These are phyloP conservation scores for Ceratocystis eucalypticola DNA, from an alignment of 2,329 filamentous ascomycete species.

Conservation along the genomic window DNA sequence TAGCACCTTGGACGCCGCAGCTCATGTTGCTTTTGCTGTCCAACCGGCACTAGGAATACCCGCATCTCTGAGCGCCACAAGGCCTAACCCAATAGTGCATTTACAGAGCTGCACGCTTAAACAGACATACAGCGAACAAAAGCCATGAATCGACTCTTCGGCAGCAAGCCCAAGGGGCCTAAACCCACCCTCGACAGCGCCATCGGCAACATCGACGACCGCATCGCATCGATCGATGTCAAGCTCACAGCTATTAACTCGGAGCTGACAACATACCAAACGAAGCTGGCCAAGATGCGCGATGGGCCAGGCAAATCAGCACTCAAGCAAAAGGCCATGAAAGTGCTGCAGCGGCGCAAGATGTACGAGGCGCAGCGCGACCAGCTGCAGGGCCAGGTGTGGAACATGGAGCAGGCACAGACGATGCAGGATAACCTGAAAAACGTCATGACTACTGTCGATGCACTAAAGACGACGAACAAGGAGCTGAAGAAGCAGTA, in stretches of 20 bases:
- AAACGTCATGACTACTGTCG: slow-evolving; percentile 96
- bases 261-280: slow-evolving; percentile 77
- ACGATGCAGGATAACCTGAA: slow-evolving; percentile 99
- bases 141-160: slow-evolving; percentile 89
- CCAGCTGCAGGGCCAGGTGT: slow-evolving; percentile 84
- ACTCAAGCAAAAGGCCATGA: slow-evolving; percentile 86
- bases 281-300: slow-evolving; percentile 81
- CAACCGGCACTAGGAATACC: background rate
- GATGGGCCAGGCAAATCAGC: slow-evolving; percentile 88
- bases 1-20: too few species aligned
- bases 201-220: slow-evolving; percentile 71
- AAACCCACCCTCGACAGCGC: slow-evolving; percentile 79
- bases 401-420: slow-evolving; percentile 98
- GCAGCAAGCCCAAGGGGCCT: slow-evolving; percentile 69
- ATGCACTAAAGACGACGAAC: slow-evolving; percentile 93
- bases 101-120: too few species aligned
- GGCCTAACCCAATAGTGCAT: background rate
- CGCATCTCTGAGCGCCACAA: background rate
- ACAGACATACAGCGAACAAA: background rate
- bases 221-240: slow-evolving; percentile 79
- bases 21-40: too few species aligned
- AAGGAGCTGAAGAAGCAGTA: slow-evolving; percentile 89
- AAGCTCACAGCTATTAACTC: slow-evolving; percentile 87
- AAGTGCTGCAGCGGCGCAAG: slow-evolving; percentile 83
- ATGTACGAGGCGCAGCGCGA: slow-evolving; percentile 90